Evolutionary conservation across 352 stramenopile species (phyloP).

Genomic region (Globisporangium viniferum): DNA sequence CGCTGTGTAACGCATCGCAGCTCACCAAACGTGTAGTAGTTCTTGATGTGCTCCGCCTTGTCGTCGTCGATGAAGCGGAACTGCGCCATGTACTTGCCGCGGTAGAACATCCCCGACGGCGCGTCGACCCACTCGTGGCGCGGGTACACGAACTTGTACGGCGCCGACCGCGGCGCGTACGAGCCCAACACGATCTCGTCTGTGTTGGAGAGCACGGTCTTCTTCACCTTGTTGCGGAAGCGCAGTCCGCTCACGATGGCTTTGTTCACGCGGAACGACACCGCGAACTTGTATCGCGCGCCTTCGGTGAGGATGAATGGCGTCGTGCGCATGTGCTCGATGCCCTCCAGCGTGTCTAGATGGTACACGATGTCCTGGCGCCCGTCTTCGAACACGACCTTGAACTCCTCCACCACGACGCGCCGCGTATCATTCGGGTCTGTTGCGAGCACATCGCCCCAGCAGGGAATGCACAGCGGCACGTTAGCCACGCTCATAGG

Average conservation of each 20-base stretch:
- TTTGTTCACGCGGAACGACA: constrained; percentile 83
- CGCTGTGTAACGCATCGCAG: neutral
- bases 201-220: constrained; percentile 64
- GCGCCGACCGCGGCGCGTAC: constrained; percentile 67
- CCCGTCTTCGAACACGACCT: constrained; percentile 80
- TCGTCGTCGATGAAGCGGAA: constrained; percentile 76
- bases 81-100: constrained; percentile 82
- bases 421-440: constrained; percentile 57
- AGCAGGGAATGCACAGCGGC: neutral
- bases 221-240: constrained; percentile 87
- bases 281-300: constrained; percentile 78
- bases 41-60: constrained; percentile 60
- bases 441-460: constrained; percentile 13
- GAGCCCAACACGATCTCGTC: constrained; percentile 86
- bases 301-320: constrained; percentile 77
- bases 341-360: constrained; percentile 60
- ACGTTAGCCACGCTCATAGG: neutral
- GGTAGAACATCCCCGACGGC: constrained; percentile 83
- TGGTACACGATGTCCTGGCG: constrained; percentile 65
- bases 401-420: constrained; percentile 85
- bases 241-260: constrained; percentile 81
- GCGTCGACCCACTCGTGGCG: constrained; percentile 80
- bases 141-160: constrained; percentile 84
- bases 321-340: constrained; percentile 69
- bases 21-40: constrained; percentile 77